Base-by-base conservation (phyloP, 2,329 filamentous ascomycete species). In the Colletotrichum lentis region DNA sequence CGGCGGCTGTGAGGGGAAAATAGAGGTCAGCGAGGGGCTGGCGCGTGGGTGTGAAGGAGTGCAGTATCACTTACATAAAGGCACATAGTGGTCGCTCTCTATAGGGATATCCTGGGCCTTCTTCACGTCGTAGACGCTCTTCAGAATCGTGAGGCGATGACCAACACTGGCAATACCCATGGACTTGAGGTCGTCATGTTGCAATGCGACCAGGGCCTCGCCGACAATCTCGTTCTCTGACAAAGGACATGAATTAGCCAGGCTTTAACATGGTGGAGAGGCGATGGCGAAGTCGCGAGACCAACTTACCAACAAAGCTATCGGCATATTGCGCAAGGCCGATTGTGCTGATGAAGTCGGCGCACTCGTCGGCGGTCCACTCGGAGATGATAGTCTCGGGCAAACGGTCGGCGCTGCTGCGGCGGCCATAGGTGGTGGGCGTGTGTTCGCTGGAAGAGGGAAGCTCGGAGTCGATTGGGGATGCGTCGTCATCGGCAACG, bases 41-140 rank as follows among this genome's bases (percentile, higher is more conserved):
- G 16, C n/a, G 27, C 5, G 31, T 53, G 31, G 31, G 31, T 16
- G 6, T 14, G 3, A 10, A 31, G 59, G 41, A 71, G 54, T 71
- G 57, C 47, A 37, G 60, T 49, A 18, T 37, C 55, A 83, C 91
- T 74, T 90, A 97, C 94, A 96, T 58, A 96, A 84, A 44, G 96
- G 96, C 59, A 97, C 87, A 77, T 97, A 99, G 78, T 98, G 93
- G 74, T 97, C 95, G 70, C 91, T 90, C 76, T 98, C 95, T 73
- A 97, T 87, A 18, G 93, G 91, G 69, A 98, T 88, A 74, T 97
- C 94, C 76, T 97, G 94, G 71, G 93, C 93, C 78, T 95, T 91
- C 82, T 99, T 99, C 76, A 96, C 90, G 76, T 98, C 94, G 81
- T 97, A 98, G 62, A 98, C 94, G 74, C 90, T 94, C 82, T 97